These are phyloP conservation scores for Fusarium vanettenii DNA, from an alignment of 2,329 filamentous ascomycete genomes.

Conservation along the genomic window DNA sequence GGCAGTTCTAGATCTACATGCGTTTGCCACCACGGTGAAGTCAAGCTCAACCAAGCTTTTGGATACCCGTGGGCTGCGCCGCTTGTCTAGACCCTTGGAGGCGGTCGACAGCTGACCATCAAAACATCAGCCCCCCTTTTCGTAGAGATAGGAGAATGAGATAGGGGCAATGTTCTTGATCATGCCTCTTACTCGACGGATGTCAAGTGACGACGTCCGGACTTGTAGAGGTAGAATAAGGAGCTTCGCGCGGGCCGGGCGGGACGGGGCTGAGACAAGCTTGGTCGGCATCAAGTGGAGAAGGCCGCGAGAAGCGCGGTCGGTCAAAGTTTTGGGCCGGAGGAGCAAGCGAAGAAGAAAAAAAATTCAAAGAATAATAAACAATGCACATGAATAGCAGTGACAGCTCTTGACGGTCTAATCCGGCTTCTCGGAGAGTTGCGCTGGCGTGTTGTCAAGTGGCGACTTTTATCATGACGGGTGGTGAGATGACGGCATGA, in stretches of 20 bases:
- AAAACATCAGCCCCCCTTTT: constrained; percentile 3
- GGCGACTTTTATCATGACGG: neutral
- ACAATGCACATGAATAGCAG: neutral
- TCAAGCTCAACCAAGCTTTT: constrained; percentile 14
- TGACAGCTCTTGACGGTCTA: neutral
- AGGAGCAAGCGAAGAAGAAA: neutral
- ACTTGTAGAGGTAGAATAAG: constrained; percentile 18
- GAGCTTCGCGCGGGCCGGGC: constrained; percentile 7
- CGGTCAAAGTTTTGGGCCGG: constrained; percentile 13
- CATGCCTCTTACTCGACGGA: neutral
- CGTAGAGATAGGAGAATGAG: neutral
- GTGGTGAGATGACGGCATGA: constrained; percentile 1
- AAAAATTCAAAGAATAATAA: constrained; percentile 7
- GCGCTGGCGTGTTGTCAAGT: constrained; percentile 3
- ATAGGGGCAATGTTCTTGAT: neutral
- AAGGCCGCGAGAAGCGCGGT: constrained; percentile 20
- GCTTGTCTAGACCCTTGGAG: constrained; percentile 20
- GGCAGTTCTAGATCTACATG: neutral
- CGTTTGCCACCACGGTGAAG: constrained; percentile 27
- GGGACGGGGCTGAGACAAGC: constrained; percentile 31
- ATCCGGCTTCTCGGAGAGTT: constrained; percentile 11
- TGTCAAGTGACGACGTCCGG: constrained; percentile 10
- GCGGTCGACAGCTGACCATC: constrained; percentile 20
- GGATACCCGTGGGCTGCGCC: constrained; percentile 17
- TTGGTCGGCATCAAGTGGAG: constrained; percentile 33